phyloP scores from a whole-genome alignment of 768 basidiomycete genomes.

The Russula brevipes region DNA sequence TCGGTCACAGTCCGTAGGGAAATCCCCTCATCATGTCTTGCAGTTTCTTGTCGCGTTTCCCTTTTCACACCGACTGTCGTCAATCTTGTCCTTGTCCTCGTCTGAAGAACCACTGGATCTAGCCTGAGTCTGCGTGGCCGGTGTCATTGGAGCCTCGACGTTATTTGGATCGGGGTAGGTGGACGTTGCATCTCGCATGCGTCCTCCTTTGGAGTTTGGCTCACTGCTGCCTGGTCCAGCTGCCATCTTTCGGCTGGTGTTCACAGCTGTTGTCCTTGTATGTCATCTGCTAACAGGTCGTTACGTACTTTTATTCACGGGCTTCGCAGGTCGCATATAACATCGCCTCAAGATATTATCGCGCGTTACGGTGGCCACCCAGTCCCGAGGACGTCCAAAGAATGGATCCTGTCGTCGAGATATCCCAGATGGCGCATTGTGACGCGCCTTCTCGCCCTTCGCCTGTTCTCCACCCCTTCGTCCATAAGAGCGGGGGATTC shows the following conservation, averaged over 20 bases:
- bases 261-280: conserved; percentile 52
- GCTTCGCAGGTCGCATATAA: conserved; percentile 9
- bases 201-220: too few species aligned
- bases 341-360: neutral
- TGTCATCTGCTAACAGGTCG: conserved; percentile 29
- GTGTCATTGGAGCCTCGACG: conserved; percentile 60
- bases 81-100: conserved; percentile 50
- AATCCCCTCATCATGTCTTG: conserved; percentile 38
- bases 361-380: neutral
- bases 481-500: neutral
- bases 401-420: neutral
- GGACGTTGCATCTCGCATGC: too few species aligned
- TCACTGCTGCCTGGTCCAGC: too few species aligned
- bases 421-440: neutral
- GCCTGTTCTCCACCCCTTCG: neutral
- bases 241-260: too few species aligned
- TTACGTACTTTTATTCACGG: neutral
- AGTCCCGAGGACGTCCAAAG: conserved; percentile 1
- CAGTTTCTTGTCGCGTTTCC: conserved; percentile 38
- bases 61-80: conserved; percentile 49
- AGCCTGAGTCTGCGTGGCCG: conserved; percentile 39
- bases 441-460: conserved; percentile 8
- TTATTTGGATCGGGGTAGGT: conserved; percentile 51
- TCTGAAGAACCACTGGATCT: conserved; percentile 38
- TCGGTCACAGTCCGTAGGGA: conserved; percentile 31